Evolutionary conservation across 2,329 filamentous ascomycete species (phyloP).

Genomic region (Trichoderma gracile): DNA sequence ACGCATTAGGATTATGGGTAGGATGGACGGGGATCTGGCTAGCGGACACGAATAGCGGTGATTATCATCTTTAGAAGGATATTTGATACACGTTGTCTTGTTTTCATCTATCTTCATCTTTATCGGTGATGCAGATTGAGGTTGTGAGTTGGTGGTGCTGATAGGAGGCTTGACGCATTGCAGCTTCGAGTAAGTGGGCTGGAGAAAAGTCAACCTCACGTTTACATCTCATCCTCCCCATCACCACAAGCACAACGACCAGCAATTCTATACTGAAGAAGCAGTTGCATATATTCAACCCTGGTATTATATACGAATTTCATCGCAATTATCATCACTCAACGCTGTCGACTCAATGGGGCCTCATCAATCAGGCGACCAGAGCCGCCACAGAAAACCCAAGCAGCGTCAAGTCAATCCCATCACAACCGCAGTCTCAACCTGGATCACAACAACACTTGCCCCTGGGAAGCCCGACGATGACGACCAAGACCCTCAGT

Average conservation of each 20-base stretch:
- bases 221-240: neutral
- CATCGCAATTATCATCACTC: no score
- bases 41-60: slow-evolving; percentile 21
- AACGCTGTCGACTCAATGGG: neutral
- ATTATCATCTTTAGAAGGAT: slow-evolving; percentile 3
- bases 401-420: slow-evolving; percentile 35
- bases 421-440: slow-evolving; percentile 37
- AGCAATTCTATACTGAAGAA: no score
- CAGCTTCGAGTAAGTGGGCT: neutral
- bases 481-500: slow-evolving; percentile 23
- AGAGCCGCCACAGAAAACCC: slow-evolving; percentile 31
- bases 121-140: neutral
- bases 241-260: neutral
- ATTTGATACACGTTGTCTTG: slow-evolving; percentile 2
- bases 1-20: slow-evolving; percentile 23
- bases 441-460: slow-evolving; percentile 33
- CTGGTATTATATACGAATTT: no score
- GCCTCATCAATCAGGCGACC: neutral
- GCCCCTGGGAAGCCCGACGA: neutral
- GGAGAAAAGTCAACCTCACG: slow-evolving; percentile 1
- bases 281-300: neutral
- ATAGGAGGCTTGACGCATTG: neutral
- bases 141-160: neutral
- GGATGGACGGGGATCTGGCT: slow-evolving; percentile 25
- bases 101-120: neutral